phyloP scores from a whole-genome alignment of 2,329 filamentous ascomycete genomes.

The Fusarium marasasianum region DNA sequence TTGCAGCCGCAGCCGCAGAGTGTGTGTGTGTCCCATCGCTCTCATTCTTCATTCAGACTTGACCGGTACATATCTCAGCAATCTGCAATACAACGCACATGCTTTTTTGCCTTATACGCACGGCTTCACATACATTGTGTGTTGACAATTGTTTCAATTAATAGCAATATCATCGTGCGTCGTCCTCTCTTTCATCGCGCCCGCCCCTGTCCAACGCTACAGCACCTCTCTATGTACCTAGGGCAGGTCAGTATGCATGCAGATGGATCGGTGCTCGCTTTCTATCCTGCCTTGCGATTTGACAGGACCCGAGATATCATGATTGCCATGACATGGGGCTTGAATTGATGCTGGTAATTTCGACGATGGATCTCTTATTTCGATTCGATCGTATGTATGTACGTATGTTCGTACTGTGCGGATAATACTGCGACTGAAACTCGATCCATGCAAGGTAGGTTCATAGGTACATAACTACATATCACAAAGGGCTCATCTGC shows the following conservation, averaged over 20 bases:
- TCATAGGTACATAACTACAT: not conserved
- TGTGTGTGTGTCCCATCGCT: not conserved
- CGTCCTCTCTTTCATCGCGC: not conserved
- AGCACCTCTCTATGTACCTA: not conserved
- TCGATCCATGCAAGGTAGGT: conserved; percentile 4
- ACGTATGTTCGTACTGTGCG: not conserved
- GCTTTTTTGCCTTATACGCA: not conserved
- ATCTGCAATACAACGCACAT: conserved; percentile 27
- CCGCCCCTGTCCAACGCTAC: not conserved
- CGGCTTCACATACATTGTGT: not conserved
- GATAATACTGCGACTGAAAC: not conserved
- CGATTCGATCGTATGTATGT: conserved; percentile 24
- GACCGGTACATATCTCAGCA: not conserved
- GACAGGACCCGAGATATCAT: conserved; percentile 4
- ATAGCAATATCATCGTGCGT: conserved; percentile 23
- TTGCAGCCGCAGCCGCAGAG: not conserved
- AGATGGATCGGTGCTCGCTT: not conserved
- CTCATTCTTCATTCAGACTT: not conserved
- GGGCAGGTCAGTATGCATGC: not conserved
- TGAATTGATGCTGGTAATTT: conserved; percentile 2
- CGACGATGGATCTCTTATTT: conserved; percentile 2
- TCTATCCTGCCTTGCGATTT: conserved; percentile 16
- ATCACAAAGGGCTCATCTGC: not conserved
- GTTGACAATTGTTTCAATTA: conserved; percentile 2
- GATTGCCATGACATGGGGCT: conserved; percentile 15